Base-by-base conservation (phyloP, 495 filamentous ascomycete genomes). In the Podospora appendiculata region DNA sequence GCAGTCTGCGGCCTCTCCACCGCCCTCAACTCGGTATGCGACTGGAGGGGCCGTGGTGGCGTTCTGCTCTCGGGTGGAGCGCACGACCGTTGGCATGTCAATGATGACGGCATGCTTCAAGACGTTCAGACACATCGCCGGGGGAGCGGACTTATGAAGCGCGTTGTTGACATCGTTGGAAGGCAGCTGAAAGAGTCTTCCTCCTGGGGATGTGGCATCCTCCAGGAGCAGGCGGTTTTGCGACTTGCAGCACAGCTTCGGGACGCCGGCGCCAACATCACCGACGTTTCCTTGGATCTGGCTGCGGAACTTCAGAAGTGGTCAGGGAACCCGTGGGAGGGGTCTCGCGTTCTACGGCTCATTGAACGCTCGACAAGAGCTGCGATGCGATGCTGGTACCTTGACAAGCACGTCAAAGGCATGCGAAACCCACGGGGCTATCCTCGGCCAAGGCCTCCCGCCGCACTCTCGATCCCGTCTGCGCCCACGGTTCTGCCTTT, bases 401-500 rank as follows among this genome's bases (percentile, higher is more conserved):
- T 82, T 39, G 90, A 95, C 60, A 84, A 80, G 53, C 85, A 95
- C 62, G 70, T 93, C 48, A 74, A 76, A 40, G 71, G 79, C 48
- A 73, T 80, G 32, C 79, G 80, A 38, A 75, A 85, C 2, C 55
- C 69, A 3, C 69, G 75, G 8, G 78, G 74, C 51, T 96, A 96
- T 64, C 70, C 71, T 46, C 77, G 93, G 47, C 90, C 89, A 33
- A 85, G 82, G 54, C 74, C 95, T 41, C 93, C 94, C 7, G 62
- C 80, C 18, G 75, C 79, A 34, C 69, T 99, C 32, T 77, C 90
- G 14, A 80, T 93, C 8, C 94, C 94, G 6, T 85, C 87, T 47
- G 93, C 93, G 14, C 93, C 93, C 10, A 99, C 93, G 0, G 91
- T 99, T 12, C 74, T 99, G 3, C 93, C 93, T n/a, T 99, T 99